phyloP scores from a whole-genome alignment of 116 monocot species.

The Trichopus zeylanicus region DNA sequence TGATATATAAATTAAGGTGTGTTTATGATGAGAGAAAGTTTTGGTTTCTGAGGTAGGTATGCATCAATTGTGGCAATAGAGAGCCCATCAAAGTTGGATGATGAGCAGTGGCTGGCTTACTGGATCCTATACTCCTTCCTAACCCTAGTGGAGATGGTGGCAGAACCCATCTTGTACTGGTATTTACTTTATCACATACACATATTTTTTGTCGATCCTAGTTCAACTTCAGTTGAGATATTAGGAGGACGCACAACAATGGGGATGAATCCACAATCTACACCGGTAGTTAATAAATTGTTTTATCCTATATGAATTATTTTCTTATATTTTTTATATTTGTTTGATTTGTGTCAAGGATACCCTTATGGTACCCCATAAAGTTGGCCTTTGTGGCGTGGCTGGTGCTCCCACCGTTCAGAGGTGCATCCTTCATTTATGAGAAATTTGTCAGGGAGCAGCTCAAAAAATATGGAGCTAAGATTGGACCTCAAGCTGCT shows the following conservation, averaged over 20 bases:
- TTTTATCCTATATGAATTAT: neutral
- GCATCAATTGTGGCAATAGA: slow-evolving; percentile 73
- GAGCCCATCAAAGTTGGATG: slow-evolving; percentile 60
- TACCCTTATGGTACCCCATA: slow-evolving; percentile 69
- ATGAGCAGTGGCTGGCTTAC: slow-evolving; percentile 89
- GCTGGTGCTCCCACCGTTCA: slow-evolving; percentile 93
- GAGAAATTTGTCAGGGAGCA: slow-evolving; percentile 81
- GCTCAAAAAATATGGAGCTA: slow-evolving; percentile 42
- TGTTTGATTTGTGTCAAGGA: slow-evolving; percentile 17
- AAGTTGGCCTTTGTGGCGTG: slow-evolving; percentile 75
- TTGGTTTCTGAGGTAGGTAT: slow-evolving; percentile 25
- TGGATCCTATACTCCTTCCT: slow-evolving; percentile 88
- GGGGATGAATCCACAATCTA: no score
- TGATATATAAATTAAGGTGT: neutral
- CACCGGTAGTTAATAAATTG: no score
- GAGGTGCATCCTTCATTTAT: slow-evolving; percentile 86
- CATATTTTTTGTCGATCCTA: no score
- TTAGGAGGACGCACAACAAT: no score
- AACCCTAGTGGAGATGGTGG: slow-evolving; percentile 65
- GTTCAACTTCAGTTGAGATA: no score
- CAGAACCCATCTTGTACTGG: slow-evolving; percentile 57
- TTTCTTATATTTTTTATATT: neutral
- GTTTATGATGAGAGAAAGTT: neutral
- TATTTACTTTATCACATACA: slow-evolving; percentile 7
- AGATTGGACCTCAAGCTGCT: neutral